Conservation (phyloP, 2,329 filamentous ascomycete genomes). For the Alternaria viburni region DNA sequence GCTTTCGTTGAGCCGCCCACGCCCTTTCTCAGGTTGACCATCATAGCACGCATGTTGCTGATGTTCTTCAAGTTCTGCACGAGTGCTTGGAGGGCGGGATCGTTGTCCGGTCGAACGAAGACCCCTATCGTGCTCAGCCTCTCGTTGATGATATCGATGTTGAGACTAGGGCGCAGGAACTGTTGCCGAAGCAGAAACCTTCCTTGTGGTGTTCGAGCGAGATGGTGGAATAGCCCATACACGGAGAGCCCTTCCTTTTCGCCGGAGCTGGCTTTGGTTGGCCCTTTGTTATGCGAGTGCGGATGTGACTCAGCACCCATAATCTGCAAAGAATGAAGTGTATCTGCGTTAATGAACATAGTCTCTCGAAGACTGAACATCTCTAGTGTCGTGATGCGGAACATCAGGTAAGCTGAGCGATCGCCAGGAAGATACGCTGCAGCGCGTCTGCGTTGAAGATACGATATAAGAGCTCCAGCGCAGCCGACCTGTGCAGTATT, state of each 20-base stretch:
- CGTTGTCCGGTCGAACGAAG: conserved; percentile 73
- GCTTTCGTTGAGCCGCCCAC: conserved; percentile 62
- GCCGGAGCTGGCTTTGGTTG: conserved; percentile 64
- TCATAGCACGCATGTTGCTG: conserved; percentile 73
- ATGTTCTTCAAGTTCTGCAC: conserved; percentile 70
- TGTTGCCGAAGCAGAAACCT: conserved; percentile 74
- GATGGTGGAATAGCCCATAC: conserved; percentile 78
- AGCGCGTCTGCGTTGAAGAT: conserved; percentile 73
- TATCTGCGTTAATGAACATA: conserved; percentile 82
- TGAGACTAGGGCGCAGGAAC: conserved; percentile 78
- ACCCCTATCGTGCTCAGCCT: conserved; percentile 73
- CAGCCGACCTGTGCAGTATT: conserved; percentile 70
- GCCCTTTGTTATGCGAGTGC: conserved; percentile 77
- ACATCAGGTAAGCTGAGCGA: conserved; percentile 59
- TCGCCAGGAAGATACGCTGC: conserved; percentile 69
- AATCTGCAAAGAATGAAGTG: conserved; percentile 82
- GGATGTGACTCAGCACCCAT: conserved; percentile 83
- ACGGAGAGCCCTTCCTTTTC: conserved; percentile 83
- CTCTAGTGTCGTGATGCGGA: conserved; percentile 68
- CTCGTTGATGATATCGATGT: conserved; percentile 70
- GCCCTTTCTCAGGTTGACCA: conserved; percentile 78
- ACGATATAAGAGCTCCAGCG: conserved; percentile 82
- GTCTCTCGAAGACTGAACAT: conserved; percentile 74
- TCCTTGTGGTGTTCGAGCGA: conserved; percentile 81
- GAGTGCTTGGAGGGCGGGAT: conserved; percentile 61